These are phyloP conservation scores for Herpotrichia juniperi DNA, from an alignment of 2,329 filamentous ascomycete genomes.

Conservation along the genomic window DNA sequence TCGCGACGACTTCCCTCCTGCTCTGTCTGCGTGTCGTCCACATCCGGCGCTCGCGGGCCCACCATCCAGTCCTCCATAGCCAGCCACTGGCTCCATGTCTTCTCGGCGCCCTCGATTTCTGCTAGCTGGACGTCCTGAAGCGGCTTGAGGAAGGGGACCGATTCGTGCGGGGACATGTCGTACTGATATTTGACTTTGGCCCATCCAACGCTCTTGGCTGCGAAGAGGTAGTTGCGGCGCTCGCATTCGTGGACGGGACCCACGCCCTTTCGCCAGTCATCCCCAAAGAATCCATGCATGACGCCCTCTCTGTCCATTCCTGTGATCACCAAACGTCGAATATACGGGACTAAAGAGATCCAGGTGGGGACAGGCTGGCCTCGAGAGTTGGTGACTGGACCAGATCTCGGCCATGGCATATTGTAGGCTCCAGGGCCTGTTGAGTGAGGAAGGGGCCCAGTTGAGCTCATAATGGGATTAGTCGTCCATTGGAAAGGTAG, in stretches of 20 bases:
- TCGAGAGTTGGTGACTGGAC: constrained; percentile 46
- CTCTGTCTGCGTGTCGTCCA: constrained; percentile 34
- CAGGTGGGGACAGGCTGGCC: constrained; percentile 47
- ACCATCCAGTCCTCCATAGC: constrained; percentile 99
- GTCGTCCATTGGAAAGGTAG: constrained; percentile 79
- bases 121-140: constrained; percentile 76
- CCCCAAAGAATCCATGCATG: constrained; percentile 96
- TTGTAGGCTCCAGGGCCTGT: constrained; percentile 42
- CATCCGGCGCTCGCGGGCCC: constrained; percentile 73
- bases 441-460: constrained; percentile 36
- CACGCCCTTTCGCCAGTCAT: constrained; percentile 83
- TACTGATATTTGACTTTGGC: constrained; percentile 87
- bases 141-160: constrained; percentile 84
- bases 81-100: constrained; percentile 91
- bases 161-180: constrained; percentile 83
- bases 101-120: constrained; percentile 83
- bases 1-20: constrained; percentile 16
- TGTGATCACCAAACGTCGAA: constrained; percentile 87
- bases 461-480: constrained; percentile 53
- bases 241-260: constrained; percentile 86
- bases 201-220: constrained; percentile 92
- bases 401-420: constrained; percentile 49
- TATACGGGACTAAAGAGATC: constrained; percentile 83
- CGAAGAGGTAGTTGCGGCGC: constrained; percentile 91
- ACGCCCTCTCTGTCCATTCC: constrained; percentile 87